phyloP scores from a whole-genome alignment of 108 stramenopile species.

The Nitzschia palea region DNA sequence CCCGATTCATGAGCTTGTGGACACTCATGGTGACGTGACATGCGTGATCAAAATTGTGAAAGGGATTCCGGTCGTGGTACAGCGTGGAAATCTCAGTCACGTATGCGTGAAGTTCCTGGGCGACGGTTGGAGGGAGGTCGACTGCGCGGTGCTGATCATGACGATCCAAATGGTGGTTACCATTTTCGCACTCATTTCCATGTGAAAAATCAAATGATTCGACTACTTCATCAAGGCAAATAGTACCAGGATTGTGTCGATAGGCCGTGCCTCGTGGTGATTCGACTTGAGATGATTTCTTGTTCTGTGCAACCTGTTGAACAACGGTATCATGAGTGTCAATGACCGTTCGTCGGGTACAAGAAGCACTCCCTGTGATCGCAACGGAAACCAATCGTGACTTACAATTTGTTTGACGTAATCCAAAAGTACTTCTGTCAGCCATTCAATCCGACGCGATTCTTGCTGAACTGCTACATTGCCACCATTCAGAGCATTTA shows the following conservation, averaged over 20 bases:
- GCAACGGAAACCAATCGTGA: not conserved
- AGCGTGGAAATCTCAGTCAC: slow-evolving; percentile 4
- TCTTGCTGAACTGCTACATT: not conserved
- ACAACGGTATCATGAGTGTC: not conserved
- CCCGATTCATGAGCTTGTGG: slow-evolving; percentile 23
- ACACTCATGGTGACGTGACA: slow-evolving; percentile 28
- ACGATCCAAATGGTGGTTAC: no score
- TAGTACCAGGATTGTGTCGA: not conserved
- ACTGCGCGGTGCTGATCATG: not conserved
- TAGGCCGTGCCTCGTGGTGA: not conserved
- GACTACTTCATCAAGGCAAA: slow-evolving; percentile 17
- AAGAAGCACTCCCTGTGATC: no score
- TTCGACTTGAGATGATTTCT: not conserved
- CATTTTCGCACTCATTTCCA: not conserved
- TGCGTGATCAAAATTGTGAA: slow-evolving; percentile 30
- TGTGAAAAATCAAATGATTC: slow-evolving; percentile 1
- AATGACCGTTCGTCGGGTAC: not conserved
- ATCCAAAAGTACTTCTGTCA: slow-evolving; percentile 22
- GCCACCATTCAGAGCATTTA: not conserved
- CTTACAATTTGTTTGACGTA: slow-evolving; percentile 25
- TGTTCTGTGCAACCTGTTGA: slow-evolving; percentile 10
- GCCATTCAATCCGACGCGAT: slow-evolving; percentile 1
- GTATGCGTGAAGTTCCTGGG: not conserved
- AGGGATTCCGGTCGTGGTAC: slow-evolving; percentile 14
- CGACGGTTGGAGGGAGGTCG: not conserved